Conservation (phyloP, 2,329 filamentous ascomycete species). For the Paecilomyces variotii region DNA sequence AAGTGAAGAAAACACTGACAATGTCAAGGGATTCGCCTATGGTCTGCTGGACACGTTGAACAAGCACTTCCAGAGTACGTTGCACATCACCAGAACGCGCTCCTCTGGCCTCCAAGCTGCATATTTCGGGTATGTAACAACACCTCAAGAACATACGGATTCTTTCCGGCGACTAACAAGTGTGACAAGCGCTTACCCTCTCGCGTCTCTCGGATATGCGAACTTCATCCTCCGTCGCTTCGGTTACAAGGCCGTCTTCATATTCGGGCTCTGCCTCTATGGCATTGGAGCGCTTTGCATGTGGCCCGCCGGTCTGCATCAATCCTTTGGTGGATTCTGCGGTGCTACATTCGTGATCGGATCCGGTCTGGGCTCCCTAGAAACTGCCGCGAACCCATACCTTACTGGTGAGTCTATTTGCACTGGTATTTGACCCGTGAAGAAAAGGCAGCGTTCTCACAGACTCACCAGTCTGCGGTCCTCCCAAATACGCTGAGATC, state of each 20-base stretch:
- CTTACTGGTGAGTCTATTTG: conserved; percentile 44
- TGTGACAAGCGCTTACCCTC: conserved; percentile 40
- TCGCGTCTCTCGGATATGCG: conserved; percentile 46
- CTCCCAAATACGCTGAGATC: conserved; percentile 65
- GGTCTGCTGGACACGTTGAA: conserved; percentile 44
- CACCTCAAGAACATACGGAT: background rate
- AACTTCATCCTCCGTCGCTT: conserved; percentile 60
- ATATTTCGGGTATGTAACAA: conserved; percentile 50
- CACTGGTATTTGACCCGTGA: background rate
- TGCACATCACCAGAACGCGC: conserved; percentile 47
- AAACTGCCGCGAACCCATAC: conserved; percentile 72
- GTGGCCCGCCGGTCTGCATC: conserved; percentile 70
- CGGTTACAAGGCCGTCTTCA: conserved; percentile 75
- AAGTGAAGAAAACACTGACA: background rate
- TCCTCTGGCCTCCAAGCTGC: conserved; percentile 57
- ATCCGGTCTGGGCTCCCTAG: conserved; percentile 63
- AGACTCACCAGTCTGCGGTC: conserved; percentile 59
- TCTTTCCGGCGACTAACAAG: background rate
- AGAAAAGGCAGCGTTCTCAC: background rate
- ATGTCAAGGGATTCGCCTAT: conserved; percentile 38
- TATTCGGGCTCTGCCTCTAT: conserved; percentile 63
- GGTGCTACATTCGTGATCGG: conserved; percentile 64
- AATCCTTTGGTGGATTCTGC: conserved; percentile 67
- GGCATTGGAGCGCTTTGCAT: conserved; percentile 71
- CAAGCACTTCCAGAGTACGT: conserved; percentile 51